Evolutionary conservation across 148 eudicot species (phyloP).

Genomic region (Silene conica): DNA sequence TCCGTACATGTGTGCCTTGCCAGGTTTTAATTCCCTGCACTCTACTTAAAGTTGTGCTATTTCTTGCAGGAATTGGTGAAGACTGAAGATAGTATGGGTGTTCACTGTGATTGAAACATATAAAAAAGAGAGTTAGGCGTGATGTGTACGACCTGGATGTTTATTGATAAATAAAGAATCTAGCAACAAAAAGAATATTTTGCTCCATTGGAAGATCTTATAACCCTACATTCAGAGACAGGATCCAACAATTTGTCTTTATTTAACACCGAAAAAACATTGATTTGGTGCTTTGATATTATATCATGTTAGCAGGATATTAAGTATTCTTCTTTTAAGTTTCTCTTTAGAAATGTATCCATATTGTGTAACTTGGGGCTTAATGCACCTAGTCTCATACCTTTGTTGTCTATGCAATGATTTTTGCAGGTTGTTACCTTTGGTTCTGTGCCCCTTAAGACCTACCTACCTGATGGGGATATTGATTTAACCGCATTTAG

Average conservation of each 20-base stretch:
- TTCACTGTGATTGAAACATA: not conserved
- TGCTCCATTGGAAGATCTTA: not conserved
- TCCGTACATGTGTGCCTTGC: conserved; percentile 65
- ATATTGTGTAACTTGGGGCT: not conserved
- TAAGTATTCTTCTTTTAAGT: not conserved
- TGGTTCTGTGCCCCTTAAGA: conserved; percentile 92
- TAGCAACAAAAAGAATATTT: not conserved
- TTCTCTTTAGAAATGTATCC: not conserved
- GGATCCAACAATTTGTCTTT: not conserved
- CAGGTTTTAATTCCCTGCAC: conserved; percentile 39
- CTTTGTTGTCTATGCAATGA: conserved; percentile 14
- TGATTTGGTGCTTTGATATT: not conserved
- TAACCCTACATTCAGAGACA: not conserved
- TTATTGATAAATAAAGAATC: not conserved
- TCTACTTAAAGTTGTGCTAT: not conserved
- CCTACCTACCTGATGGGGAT: conserved; percentile 94
- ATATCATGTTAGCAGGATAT: not conserved
- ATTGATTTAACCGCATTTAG: conserved; percentile 76
- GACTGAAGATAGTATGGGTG: not conserved
- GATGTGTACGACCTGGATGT: not conserved
- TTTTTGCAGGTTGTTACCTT: conserved; percentile 65
- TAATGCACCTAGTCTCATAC: conserved; percentile 10
- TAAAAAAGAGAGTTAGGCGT: not conserved
- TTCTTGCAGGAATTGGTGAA: not conserved
- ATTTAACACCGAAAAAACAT: not conserved